Evolutionary conservation across 108 stramenopile species (phyloP), one percentile per base, ranked within the genome.

Genomic region (Cyclotella atomus): DNA sequence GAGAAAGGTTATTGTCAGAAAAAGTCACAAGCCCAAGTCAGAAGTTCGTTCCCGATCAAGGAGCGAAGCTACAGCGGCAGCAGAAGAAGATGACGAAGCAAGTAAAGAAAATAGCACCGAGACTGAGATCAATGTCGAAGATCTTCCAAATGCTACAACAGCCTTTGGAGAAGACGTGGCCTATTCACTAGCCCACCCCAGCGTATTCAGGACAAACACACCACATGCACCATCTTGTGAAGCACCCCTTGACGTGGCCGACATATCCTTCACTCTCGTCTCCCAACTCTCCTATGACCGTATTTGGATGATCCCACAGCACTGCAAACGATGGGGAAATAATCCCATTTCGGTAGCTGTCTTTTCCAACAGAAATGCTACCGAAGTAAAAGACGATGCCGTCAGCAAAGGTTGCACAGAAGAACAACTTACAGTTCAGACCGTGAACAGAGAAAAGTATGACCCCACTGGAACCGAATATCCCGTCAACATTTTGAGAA

Each of bases 401-500:
- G 76, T 82, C 9, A 19, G 14, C 12, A 32, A 73, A 19, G 80
- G 83, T 12, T 86, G 85, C 35, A 64, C 66, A 10, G 20, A 61
- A 15, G 70, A 85, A 16, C 29, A 59, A 2, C 56, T 85, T 21
- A 81, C 74, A 0, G 66, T 85, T 16, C 85, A 83, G 65, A 80
- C 80, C 54, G 79, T 81, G 46, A 65, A 59, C 43, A 70, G 55
- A 28, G 68, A 71, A 17, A 70, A 47, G 36, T 68, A 71, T 38
- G 73, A 85, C 76, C 72, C 77, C 43, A 35, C 35, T 9, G 76
- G 83, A 25, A 84, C 70, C 9, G 88, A 93, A 29, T 97, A 95
- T 75, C 97, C 97, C 16, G 95, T 96, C 78, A 97, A 97, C 76
- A 41, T 84, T 0, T 68, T 97, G 53, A 88, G 97, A 5, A 97